Evolutionary conservation across 345 rosid species (phyloP).

Genomic region (Arabidopsis thaliana): TAIR10.1 NC_003070.9:24557001-24557500

Average conservation of each 20-base stretch:
- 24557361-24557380: constrained; percentile 11
- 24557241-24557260: constrained; percentile 48
- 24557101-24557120: constrained; percentile 48
- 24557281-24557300: constrained; percentile 5
- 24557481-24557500: constrained; percentile 8
- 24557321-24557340: constrained; percentile 27
- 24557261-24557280: constrained; percentile 13
- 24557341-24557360: constrained; percentile 14
- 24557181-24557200: constrained; percentile 57
- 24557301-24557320: constrained; percentile 12
- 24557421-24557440: background rate
- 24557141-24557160: constrained; percentile 23
- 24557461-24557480: constrained; percentile 14
- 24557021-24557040: constrained; percentile 90
- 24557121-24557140: constrained; percentile 33
- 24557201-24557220: constrained; percentile 63
- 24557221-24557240: constrained; percentile 52
- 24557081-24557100: constrained; percentile 66
- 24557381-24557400: background rate
- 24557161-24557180: constrained; percentile 54
- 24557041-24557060: constrained; percentile 92
- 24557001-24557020: constrained; percentile 88
- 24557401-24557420: background rate
- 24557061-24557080: constrained; percentile 60
- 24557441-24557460: background rate